Evolutionary conservation across 1,284 basidiomycete genomes (phyloP).

Genomic region (Phylloboletellus chloephorus): DNA sequence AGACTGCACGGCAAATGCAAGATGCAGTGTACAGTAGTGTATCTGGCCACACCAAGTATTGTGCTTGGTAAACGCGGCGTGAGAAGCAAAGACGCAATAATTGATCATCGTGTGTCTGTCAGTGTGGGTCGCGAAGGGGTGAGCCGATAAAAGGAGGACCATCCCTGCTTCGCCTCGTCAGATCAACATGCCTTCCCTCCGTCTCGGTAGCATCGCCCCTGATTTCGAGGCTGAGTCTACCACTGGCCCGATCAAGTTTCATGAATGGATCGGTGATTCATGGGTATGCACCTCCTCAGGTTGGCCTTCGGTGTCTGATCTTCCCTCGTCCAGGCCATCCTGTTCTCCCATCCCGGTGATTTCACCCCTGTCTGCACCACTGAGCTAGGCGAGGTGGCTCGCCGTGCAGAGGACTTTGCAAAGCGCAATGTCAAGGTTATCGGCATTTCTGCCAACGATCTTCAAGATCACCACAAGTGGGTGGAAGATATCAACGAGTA

Average conservation of each 20-base stretch:
- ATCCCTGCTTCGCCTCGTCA: constrained; percentile 6
- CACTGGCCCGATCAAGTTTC: constrained; percentile 75
- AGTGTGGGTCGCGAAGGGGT: too few species aligned
- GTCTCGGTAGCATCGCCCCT: constrained; percentile 74
- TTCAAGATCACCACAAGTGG: constrained; percentile 86
- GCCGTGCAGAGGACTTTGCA: constrained; percentile 78
- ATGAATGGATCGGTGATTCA: constrained; percentile 83
- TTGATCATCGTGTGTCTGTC: constrained; percentile 16
- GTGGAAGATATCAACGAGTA: constrained; percentile 88
- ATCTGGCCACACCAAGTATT: too few species aligned
- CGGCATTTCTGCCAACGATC: constrained; percentile 89
- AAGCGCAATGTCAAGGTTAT: constrained; percentile 91
- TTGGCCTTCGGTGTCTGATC: constrained; percentile 2
- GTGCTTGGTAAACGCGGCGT: too few species aligned
- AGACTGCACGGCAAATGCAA: too few species aligned
- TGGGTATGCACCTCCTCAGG: constrained; percentile 60
- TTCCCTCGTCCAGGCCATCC: constrained; percentile 49
- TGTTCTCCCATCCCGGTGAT: constrained; percentile 93
- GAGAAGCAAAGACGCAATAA: constrained; percentile 46
- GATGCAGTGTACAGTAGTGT: too few species aligned
- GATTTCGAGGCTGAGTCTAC: constrained; percentile 85
- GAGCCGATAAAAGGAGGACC: constrained; percentile 22
- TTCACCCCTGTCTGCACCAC: constrained; percentile 90
- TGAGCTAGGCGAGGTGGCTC: constrained; percentile 93
- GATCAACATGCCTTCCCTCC: constrained; percentile 44